Evolutionary conservation across 345 rosid species (phyloP).

Genomic region (Conringia planisiliqua): DNA sequence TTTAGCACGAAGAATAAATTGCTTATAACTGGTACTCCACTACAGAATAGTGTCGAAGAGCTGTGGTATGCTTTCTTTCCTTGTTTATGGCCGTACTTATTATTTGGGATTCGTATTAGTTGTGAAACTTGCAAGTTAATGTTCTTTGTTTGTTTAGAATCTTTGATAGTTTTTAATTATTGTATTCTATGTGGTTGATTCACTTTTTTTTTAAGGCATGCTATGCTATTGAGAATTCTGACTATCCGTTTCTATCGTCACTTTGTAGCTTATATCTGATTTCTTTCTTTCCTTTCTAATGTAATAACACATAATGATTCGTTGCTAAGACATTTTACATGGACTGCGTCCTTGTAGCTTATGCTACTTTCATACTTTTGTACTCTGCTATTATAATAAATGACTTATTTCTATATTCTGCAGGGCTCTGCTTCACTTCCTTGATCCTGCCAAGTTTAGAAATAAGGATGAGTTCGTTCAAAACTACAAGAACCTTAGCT

Average conservation of each 20-base stretch:
- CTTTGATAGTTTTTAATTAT: constrained; percentile 6
- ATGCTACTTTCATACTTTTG: neutral
- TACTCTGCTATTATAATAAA: neutral
- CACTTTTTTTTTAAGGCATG: neutral
- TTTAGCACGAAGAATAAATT: constrained; percentile 95
- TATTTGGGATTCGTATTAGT: neutral
- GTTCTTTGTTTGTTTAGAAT: neutral
- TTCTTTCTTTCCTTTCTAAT: neutral
- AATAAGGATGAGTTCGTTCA: constrained; percentile 93
- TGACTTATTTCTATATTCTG: neutral
- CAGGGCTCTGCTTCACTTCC: constrained; percentile 99
- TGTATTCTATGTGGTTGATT: neutral
- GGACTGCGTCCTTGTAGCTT: neutral
- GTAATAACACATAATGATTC: constrained; percentile 4
- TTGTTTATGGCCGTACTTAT: neutral
- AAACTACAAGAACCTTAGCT: constrained; percentile 97
- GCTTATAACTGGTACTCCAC: constrained; percentile 97
- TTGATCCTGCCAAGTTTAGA: constrained; percentile 85
- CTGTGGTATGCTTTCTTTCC: constrained; percentile 62
- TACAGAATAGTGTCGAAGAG: constrained; percentile 99
- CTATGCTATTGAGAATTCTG: constrained; percentile 18
- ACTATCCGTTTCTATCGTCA: neutral
- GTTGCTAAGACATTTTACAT: neutral
- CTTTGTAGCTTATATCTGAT: neutral
- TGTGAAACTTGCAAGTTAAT: neutral